Evolutionary conservation across 176 grass and related monocot species (phyloP).

Genomic region (Oryza punctata): DNA sequence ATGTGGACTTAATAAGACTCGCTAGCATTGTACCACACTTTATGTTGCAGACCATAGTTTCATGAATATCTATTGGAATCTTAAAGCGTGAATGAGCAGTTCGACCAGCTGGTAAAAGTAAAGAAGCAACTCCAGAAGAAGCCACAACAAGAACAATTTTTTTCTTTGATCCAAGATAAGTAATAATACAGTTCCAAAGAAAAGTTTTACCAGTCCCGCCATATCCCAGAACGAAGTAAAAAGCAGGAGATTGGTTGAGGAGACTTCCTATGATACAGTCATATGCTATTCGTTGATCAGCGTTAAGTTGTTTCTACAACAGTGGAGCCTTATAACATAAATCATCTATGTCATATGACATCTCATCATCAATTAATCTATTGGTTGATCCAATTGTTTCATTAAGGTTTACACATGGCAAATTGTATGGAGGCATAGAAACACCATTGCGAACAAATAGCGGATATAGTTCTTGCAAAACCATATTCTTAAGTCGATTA

Average conservation of each 20-base stretch:
- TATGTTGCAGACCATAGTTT: neutral
- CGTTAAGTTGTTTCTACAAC: neutral
- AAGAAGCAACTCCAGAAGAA: neutral
- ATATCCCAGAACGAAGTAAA: slow-evolving; percentile 26
- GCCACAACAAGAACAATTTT: slow-evolving; percentile 16
- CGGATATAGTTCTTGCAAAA: too few species aligned
- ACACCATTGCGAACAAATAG: too few species aligned
- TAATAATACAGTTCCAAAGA: too few species aligned
- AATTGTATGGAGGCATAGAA: too few species aligned
- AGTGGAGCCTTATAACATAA: neutral
- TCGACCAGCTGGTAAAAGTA: neutral
- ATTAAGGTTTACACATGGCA: too few species aligned
- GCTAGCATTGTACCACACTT: neutral
- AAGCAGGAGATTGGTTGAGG: neutral
- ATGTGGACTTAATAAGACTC: neutral
- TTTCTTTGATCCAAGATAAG: neutral
- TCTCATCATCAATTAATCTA: neutral
- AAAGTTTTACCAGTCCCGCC: slow-evolving; percentile 23
- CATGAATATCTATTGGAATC: neutral
- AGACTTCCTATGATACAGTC: neutral
- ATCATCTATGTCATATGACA: neutral
- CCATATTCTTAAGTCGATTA: too few species aligned
- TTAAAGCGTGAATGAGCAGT: slow-evolving; percentile 26
- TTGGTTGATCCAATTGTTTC: neutral
- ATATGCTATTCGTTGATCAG: neutral